These are phyloP conservation scores for Saccharomycopsis fibuligera DNA, from an alignment of 805 yeast species.

Conservation along the genomic window DNA sequence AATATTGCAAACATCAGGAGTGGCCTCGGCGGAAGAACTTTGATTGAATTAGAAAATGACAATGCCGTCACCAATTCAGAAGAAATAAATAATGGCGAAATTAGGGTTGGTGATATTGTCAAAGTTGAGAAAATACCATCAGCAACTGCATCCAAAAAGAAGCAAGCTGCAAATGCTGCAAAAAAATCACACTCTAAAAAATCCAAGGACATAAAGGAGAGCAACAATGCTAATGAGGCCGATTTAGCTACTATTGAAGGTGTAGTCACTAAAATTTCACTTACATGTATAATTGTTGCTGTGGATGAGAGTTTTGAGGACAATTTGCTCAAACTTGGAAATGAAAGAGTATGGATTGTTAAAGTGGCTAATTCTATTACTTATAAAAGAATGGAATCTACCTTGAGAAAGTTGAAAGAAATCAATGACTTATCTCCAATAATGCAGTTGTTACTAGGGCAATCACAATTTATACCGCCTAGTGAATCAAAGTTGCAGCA, in stretches of 20 bases:
- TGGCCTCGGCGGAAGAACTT: slow-evolving; percentile 71
- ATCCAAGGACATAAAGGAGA: slow-evolving; percentile 10
- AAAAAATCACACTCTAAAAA: slow-evolving; percentile 29
- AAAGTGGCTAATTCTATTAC: slow-evolving; percentile 59
- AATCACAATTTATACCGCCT: slow-evolving; percentile 31
- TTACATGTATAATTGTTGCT: slow-evolving; percentile 47
- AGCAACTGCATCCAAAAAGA: slow-evolving; percentile 21
- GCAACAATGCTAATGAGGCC: slow-evolving; percentile 10
- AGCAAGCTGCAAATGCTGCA: slow-evolving; percentile 14
- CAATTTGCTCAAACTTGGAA: slow-evolving; percentile 40
- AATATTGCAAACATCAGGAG: slow-evolving; percentile 55
- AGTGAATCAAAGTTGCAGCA: slow-evolving; percentile 11
- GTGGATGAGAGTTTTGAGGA: slow-evolving; percentile 39
- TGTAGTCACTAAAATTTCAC: slow-evolving; percentile 53
- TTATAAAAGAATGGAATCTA: slow-evolving; percentile 70
- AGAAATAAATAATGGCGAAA: slow-evolving; percentile 41
- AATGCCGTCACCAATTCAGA: slow-evolving; percentile 34
- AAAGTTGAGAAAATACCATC: slow-evolving; percentile 43
- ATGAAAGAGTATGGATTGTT: slow-evolving; percentile 52
- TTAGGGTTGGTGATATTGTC: slow-evolving; percentile 75
- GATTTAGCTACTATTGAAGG: slow-evolving; percentile 40
- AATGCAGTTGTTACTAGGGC: slow-evolving; percentile 43
- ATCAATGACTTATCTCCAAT: slow-evolving; percentile 32
- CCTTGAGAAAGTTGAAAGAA: slow-evolving; percentile 60
- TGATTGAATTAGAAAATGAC: slow-evolving; percentile 58